Evolutionary conservation across 805 yeast species (phyloP).

Genomic region (Kuraishia ogatae): DNA sequence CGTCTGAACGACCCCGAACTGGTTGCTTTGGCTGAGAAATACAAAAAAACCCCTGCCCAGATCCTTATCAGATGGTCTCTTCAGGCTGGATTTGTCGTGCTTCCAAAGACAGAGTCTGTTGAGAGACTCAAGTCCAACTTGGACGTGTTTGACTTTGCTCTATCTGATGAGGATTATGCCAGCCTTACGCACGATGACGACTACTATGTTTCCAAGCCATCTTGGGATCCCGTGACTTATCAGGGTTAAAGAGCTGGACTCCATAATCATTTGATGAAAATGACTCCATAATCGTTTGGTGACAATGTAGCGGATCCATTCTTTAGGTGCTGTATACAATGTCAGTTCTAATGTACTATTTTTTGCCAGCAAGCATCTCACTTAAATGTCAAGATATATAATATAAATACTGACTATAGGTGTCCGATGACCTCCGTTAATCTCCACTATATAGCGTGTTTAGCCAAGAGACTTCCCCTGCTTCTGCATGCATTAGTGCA

Average conservation of each 20-base stretch:
- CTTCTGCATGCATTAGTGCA: too few species aligned
- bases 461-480: too few species aligned
- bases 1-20: conserved; percentile 35
- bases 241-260: not conserved
- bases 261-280: too few species aligned
- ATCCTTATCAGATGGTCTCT: conserved; percentile 62
- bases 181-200: conserved; percentile 27
- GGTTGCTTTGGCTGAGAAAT: conserved; percentile 36
- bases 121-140: conserved; percentile 29
- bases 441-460: too few species aligned
- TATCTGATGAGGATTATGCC: conserved; percentile 24
- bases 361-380: too few species aligned
- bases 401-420: too few species aligned
- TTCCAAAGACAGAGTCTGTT: conserved; percentile 22
- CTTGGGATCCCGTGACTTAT: conserved; percentile 27
- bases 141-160: conserved; percentile 26
- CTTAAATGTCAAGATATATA: too few species aligned
- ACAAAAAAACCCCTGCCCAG: conserved; percentile 45
- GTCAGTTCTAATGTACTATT: too few species aligned
- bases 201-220: conserved; percentile 20
- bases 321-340: too few species aligned
- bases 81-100: conserved; percentile 45
- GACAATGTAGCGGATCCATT: too few species aligned
- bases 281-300: too few species aligned
- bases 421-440: too few species aligned